Conservation (phyloP, 257 asterid genomes). For the Nicotiana otophora region DNA sequence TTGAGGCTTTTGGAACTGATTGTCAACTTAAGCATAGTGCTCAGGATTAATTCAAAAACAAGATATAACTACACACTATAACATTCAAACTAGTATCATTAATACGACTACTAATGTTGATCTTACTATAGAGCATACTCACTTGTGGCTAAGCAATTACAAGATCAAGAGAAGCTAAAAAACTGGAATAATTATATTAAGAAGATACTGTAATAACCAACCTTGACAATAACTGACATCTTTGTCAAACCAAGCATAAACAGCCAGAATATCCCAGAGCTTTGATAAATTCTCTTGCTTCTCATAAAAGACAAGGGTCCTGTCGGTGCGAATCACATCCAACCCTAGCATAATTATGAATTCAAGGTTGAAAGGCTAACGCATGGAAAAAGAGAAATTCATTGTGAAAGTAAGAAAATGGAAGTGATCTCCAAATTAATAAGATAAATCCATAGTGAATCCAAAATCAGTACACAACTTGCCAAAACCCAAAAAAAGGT, state of each 20-base stretch:
- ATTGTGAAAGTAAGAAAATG: not conserved
- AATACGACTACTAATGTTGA: not conserved
- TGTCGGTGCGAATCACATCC: conserved; percentile 87
- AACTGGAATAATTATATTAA: not conserved
- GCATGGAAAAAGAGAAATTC: not conserved
- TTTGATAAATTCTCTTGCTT: conserved; percentile 72
- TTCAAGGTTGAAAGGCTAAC: conserved; percentile 2
- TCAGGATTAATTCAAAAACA: not conserved
- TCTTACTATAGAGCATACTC: not conserved
- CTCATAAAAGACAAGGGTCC: conserved; percentile 74
- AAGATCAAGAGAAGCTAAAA: not conserved
- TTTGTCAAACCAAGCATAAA: conserved; percentile 80
- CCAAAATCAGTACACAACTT: not conserved
- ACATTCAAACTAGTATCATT: conserved; percentile 1
- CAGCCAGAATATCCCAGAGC: conserved; percentile 87
- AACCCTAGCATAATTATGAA: conserved; percentile 47
- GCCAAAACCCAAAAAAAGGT: not conserved
- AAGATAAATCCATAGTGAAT: not conserved
- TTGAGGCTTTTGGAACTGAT: not conserved
- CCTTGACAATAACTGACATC: conserved; percentile 98
- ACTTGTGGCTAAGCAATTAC: not conserved
- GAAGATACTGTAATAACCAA: conserved; percentile 19
- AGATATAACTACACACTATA: not conserved
- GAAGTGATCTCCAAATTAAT: not conserved
- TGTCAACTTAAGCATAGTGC: not conserved